Conservation (phyloP, 768 basidiomycete species). For the Kwoniella europaea region DNA sequence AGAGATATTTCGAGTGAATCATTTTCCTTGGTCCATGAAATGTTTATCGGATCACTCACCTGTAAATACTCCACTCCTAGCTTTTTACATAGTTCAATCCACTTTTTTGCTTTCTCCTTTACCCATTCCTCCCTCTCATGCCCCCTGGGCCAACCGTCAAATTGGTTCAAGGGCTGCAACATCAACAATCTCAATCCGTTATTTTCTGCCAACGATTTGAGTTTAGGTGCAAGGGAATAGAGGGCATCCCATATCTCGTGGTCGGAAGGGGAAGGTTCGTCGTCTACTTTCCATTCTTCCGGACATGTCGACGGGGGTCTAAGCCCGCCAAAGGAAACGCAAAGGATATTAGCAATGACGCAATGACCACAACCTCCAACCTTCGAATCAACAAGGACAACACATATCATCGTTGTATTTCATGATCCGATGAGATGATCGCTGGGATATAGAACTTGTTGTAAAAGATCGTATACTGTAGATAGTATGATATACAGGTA, state of each 20-base stretch:
- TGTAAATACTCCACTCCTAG: slow-evolving; percentile 40
- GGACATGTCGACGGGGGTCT: slow-evolving; percentile 27
- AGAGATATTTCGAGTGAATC: no score
- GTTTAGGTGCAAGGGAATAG: slow-evolving; percentile 6
- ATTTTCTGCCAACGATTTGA: slow-evolving; percentile 17
- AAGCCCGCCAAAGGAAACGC: background rate
- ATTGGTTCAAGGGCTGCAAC: slow-evolving; percentile 50
- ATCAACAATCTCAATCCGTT: slow-evolving; percentile 31
- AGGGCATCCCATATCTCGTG: slow-evolving; percentile 20
- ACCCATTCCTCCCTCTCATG: slow-evolving; percentile 27
- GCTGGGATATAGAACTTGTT: no score
- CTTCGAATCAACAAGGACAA: no score
- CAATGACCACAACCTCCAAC: no score
- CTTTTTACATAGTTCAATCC: slow-evolving; percentile 42
- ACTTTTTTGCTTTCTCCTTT: slow-evolving; percentile 35
- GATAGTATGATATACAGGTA: no score
- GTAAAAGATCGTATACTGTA: no score
- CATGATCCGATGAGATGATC: no score
- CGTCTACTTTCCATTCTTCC: slow-evolving; percentile 20
- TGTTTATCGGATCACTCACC: slow-evolving; percentile 21
- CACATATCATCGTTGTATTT: no score
- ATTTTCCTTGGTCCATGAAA: background rate
- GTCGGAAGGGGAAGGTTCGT: slow-evolving; percentile 33
- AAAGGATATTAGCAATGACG: no score
- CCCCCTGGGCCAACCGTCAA: slow-evolving; percentile 46